phyloP scores from a whole-genome alignment of 169 alveolate genomes.

The Cryptosporidium tyzzeri region DNA sequence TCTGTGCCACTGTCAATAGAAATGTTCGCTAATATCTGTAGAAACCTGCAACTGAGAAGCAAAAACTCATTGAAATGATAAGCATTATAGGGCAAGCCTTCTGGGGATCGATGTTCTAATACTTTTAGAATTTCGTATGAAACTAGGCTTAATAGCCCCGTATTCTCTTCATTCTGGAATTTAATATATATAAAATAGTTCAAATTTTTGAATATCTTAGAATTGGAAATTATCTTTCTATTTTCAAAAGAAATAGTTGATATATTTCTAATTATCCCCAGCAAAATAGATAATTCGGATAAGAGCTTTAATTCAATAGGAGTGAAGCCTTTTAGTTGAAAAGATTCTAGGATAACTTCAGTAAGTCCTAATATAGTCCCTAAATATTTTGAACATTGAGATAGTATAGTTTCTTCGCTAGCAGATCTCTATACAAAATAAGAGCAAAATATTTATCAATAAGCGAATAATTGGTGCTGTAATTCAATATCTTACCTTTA shows the following conservation, averaged over 20 bases:
- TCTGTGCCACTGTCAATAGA: background rate
- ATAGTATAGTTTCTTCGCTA: background rate
- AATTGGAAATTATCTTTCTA: conserved; percentile 21
- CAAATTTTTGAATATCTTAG: conserved; percentile 27
- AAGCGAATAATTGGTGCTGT: background rate
- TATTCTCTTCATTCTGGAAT: background rate
- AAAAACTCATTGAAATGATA: conserved; percentile 14
- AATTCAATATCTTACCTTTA: conserved; percentile 35
- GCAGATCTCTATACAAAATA: conserved; percentile 13
- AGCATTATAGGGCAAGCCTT: background rate
- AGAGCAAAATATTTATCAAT: background rate
- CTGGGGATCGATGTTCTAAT: background rate
- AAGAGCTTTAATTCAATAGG: background rate
- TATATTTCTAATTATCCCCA: conserved; percentile 40
- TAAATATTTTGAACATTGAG: background rate
- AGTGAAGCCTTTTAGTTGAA: background rate
- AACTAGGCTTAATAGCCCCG: conserved; percentile 21
- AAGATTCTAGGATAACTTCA: conserved; percentile 11
- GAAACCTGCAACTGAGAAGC: conserved; percentile 19
- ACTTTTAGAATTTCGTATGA: conserved; percentile 7
- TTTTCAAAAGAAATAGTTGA: conserved; percentile 38
- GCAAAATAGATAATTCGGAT: conserved; percentile 44
- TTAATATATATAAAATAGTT: background rate
- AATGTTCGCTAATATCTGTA: conserved; percentile 51
- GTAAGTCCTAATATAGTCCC: background rate